Evolutionary conservation across 345 rosid genomes (phyloP).

Genomic region (Citrus mangshanensis): DNA sequence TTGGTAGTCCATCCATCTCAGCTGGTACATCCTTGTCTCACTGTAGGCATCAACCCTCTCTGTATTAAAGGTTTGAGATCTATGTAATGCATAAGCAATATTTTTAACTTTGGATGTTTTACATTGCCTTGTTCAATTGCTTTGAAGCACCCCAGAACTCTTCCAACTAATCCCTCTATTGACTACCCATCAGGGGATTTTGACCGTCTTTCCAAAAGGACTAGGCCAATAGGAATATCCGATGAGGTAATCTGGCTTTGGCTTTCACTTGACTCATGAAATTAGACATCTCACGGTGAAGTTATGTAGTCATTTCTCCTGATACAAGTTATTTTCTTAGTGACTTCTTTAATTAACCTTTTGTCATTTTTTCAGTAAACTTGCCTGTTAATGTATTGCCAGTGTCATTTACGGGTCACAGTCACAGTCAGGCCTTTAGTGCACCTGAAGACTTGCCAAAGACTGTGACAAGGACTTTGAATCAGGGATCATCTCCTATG

Average conservation of each 20-base stretch:
- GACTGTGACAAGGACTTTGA: constrained; percentile 62
- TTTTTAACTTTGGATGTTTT: constrained; percentile 15
- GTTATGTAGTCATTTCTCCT: background rate
- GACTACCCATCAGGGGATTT: constrained; percentile 91
- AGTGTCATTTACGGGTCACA: constrained; percentile 75
- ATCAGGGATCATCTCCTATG: constrained; percentile 89
- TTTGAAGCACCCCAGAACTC: constrained; percentile 97
- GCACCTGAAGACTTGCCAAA: constrained; percentile 86
- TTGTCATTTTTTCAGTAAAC: constrained; percentile 43
- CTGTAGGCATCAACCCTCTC: constrained; percentile 1
- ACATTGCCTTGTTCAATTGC: constrained; percentile 48
- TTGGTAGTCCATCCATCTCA: constrained; percentile 81
- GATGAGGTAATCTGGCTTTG: constrained; percentile 67
- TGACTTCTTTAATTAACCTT: constrained; percentile 1
- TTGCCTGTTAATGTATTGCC: constrained; percentile 81
- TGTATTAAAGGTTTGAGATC: too few relatives aligned
- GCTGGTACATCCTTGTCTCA: constrained; percentile 36
- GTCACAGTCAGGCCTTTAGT: constrained; percentile 72
- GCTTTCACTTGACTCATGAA: background rate
- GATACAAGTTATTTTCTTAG: background rate
- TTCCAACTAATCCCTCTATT: constrained; percentile 72
- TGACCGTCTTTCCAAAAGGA: constrained; percentile 83
- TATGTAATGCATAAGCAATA: too few relatives aligned
- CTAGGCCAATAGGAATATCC: constrained; percentile 85
- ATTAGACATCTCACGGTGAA: background rate